phyloP scores from a whole-genome alignment of 2,329 filamentous ascomycete genomes.

The Gyromitra esculenta region DNA sequence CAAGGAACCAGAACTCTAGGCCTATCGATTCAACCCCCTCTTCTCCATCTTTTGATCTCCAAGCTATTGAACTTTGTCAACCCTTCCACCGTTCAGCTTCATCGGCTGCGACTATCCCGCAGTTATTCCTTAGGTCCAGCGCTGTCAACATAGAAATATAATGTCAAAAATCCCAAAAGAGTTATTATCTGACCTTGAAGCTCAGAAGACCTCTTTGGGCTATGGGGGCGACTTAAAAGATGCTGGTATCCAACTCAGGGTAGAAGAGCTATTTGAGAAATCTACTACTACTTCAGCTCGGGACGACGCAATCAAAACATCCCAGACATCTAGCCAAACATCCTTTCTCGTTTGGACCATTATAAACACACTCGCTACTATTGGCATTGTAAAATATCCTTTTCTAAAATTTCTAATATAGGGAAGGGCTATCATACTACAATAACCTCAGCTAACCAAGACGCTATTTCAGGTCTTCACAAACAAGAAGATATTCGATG shows the following conservation, averaged over 20 bases:
- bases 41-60: not conserved
- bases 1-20: not conserved
- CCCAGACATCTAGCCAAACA: conserved; percentile 26
- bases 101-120: not conserved
- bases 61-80: too few species aligned
- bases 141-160: not conserved
- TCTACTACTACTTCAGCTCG: conserved; percentile 9
- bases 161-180: conserved; percentile 17
- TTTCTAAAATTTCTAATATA: conserved; percentile 3
- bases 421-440: conserved; percentile 28
- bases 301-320: conserved; percentile 22
- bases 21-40: not conserved
- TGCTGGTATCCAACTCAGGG: not conserved
- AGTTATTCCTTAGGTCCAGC: not conserved
- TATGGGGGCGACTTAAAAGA: conserved; percentile 2
- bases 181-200: conserved; percentile 34
- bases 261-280: conserved; percentile 19
- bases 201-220: conserved; percentile 35
- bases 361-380: conserved; percentile 71
- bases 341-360: conserved; percentile 66
- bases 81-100: not conserved
- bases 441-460: conserved; percentile 20
- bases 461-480: conserved; percentile 68
- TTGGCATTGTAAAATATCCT: conserved; percentile 68
- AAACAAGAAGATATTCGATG: conserved; percentile 75